Evolutionary conservation across 176 grass and related monocot species (phyloP), one percentile per base, ranked within the genome.

Genomic region (Eragrostis curvula): DNA sequence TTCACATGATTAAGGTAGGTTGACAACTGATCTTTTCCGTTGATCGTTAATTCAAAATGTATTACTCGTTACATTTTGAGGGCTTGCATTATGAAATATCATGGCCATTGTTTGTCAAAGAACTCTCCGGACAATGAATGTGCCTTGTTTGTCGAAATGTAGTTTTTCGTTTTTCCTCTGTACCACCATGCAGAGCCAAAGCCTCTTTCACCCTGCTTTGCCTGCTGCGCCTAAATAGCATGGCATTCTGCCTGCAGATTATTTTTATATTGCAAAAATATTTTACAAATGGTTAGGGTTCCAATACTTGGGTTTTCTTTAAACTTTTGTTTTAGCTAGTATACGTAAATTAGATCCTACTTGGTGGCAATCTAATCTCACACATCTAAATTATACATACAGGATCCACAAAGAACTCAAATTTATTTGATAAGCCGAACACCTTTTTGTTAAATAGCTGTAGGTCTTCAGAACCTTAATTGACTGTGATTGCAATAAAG

Each of bases 1-100:
- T 98, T 81, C 84, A 91, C 74, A 88, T 95, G 87, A 89, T 98
- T 88, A 93, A 93, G 81, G 96, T 98, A 71, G 43, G 75, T 75
- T 48, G 42, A 69, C 1, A 23, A 32, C 75, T 71, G 12, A 29
- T 75, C 43, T 80, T 64, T 45, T 18, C 9, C 17, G 46, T 66
- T 43, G 29, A 42, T 51, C 25, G n/a, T 51, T 76, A 27, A 76
- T 63, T 12, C 43, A 60, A 45, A 61, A 45, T 23, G 2, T 50
- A 75, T 9, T 47, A 68, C 69, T 48, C 77, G 12, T 67, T 63
- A 77, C n/a, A 17, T 27, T 78, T 81, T 64, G 29, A 72, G 62
- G 65, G 66, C 16, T 68, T 82, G 17, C 40, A 48, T 81, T 71
- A 72, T 71, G 42, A 24, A 73, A 23, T 73, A 39, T 60, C 41